Evolutionary conservation across 2,329 filamentous ascomycete species (phyloP).

Genomic region (Capronia epimyces): DNA sequence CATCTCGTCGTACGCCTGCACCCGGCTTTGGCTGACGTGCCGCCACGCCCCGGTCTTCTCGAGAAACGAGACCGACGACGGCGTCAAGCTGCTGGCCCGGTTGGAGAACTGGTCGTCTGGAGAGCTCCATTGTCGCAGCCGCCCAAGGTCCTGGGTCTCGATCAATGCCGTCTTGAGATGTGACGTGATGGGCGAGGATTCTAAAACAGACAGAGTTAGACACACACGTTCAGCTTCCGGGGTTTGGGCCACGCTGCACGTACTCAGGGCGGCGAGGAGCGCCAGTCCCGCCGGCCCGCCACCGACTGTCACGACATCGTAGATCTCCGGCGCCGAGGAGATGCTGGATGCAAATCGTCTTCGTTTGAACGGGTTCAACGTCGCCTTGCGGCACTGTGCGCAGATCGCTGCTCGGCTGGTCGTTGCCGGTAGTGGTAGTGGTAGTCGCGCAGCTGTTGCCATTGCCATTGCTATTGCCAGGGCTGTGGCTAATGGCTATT

Average conservation of each 20-base stretch:
- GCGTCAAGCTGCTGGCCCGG: constrained; percentile 90
- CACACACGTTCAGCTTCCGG: too few relatives aligned
- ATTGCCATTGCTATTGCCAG: too few relatives aligned
- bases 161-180: constrained; percentile 79
- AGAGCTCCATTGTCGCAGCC: constrained; percentile 61
- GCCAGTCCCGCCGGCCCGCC: constrained; percentile 86
- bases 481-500: too few relatives aligned
- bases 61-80: constrained; percentile 76
- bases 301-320: constrained; percentile 88
- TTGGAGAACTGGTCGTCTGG: constrained; percentile 74
- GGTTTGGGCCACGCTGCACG: constrained; percentile 34
- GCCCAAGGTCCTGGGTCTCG: constrained; percentile 78
- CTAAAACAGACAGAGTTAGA: constrained; percentile 49
- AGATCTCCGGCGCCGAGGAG: constrained; percentile 60
- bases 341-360: constrained; percentile 16
- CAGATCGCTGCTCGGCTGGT: constrained; percentile 9
- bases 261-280: constrained; percentile 70
- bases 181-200: constrained; percentile 67
- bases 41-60: constrained; percentile 79
- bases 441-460: too few relatives aligned
- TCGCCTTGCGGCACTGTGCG: constrained; percentile 13
- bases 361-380: constrained; percentile 6
- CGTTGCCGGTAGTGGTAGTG: not conserved
- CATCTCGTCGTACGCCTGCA: constrained; percentile 92
- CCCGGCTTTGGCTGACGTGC: constrained; percentile 64